These are phyloP conservation scores for Hordeum pubiflorum DNA, from an alignment of 202 grass and related monocot species.

Conservation along the genomic window DNA sequence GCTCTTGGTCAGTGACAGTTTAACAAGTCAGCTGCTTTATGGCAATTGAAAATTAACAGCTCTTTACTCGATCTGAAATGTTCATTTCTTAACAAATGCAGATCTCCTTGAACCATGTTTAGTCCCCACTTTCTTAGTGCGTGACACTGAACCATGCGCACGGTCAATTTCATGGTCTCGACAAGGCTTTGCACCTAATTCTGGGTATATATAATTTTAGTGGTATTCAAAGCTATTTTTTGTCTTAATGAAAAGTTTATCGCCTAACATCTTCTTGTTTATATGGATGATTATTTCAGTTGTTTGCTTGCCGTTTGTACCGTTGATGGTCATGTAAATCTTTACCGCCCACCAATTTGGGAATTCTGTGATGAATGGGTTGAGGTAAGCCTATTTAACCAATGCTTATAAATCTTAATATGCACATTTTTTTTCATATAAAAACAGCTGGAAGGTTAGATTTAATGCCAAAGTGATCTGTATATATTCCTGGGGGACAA, in stretches of 20 bases:
- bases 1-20: background rate
- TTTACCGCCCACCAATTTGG: slow-evolving; percentile 60
- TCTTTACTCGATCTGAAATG: slow-evolving; percentile 8
- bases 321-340: slow-evolving; percentile 62
- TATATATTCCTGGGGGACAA: background rate
- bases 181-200: slow-evolving; percentile 73
- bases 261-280: slow-evolving; percentile 1
- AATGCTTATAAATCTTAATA: background rate
- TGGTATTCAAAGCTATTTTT: background rate
- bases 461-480: background rate
- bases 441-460: background rate
- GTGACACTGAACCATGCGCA: slow-evolving; percentile 51
- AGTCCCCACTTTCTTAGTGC: slow-evolving; percentile 54
- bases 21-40: background rate
- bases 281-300: slow-evolving; percentile 35
- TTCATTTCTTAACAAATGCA: slow-evolving; percentile 36
- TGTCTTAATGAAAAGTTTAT: slow-evolving; percentile 7
- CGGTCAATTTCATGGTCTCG: slow-evolving; percentile 87
- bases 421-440: background rate
- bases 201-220: slow-evolving; percentile 36
- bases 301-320: slow-evolving; percentile 77
- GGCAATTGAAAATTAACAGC: background rate
- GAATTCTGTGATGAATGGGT: slow-evolving; percentile 80
- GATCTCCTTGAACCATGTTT: slow-evolving; percentile 71
- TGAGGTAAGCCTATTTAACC: slow-evolving; percentile 34